Evolutionary conservation across 192 early-diverging fungal species (phyloP).

Genomic region (Lunasporangiospora selenospora): DNA sequence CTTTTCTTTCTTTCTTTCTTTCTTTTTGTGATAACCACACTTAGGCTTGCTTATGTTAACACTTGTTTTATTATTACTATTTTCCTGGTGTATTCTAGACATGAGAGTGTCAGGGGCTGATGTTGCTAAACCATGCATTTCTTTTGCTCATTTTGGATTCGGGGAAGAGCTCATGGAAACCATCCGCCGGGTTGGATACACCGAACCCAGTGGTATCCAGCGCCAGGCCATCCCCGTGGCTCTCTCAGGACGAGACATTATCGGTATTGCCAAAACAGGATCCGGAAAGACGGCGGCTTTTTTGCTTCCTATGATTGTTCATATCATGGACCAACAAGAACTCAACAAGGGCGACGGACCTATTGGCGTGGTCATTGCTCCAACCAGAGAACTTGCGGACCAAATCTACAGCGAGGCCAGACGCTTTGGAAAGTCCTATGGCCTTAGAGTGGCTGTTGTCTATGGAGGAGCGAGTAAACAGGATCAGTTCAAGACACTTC

Average conservation of each 20-base stretch:
- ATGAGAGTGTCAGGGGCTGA: conserved; percentile 71
- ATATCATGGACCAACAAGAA: conserved; percentile 86
- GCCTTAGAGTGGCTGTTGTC: conserved; percentile 68
- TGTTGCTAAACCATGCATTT: conserved; percentile 76
- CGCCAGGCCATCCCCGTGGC: conserved; percentile 80
- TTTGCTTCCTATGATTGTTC: conserved; percentile 82
- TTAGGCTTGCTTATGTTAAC: not conserved
- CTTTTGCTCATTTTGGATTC: conserved; percentile 88
- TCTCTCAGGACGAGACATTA: conserved; percentile 80
- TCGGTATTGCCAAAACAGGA: conserved; percentile 87
- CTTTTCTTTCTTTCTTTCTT: not conserved
- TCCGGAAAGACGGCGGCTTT: conserved; percentile 90
- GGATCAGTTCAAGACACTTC: conserved; percentile 85
- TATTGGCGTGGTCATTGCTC: conserved; percentile 80
- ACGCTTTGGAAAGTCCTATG: conserved; percentile 81
- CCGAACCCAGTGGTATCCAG: conserved; percentile 80
- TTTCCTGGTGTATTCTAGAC: conserved; percentile 30
- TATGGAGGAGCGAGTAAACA: conserved; percentile 85
- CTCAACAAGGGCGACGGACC: conserved; percentile 80
- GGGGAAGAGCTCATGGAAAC: conserved; percentile 69
- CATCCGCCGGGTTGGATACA: conserved; percentile 70
- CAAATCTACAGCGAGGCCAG: conserved; percentile 84
- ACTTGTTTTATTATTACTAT: not conserved
- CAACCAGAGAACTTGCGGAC: conserved; percentile 78
- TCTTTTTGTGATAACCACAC: not conserved